Base-by-base conservation (phyloP, 371 early-diverging fungal genomes). In the Saksenaea oblongispora region DNA sequence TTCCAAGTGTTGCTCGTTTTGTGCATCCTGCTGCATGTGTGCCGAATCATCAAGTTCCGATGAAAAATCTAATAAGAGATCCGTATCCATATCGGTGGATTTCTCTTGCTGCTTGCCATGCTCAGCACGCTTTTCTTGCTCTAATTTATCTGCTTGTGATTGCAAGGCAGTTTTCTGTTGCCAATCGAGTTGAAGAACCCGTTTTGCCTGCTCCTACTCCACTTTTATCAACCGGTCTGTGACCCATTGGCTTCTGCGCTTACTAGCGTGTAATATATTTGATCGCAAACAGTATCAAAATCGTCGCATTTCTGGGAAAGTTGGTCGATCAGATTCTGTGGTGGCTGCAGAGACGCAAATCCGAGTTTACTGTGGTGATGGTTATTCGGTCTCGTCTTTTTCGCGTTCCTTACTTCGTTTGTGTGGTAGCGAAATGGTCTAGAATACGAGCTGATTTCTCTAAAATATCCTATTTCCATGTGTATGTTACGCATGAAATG, bases 221-320 rank as follows among this genome's bases (percentile, higher is more conserved):
- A 11, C 17, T 3, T 22, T 8, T n/a, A 18, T 14, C 3, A 8
- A 26, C 18, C 28, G 7, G 24, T 2, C 8, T 57, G 15, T 15
- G 13, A 26, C 7, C 4, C n/a, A 14, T 27, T 36, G 18, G 5
- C 17, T 13, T 24, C 5, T 17, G 7, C 5, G 17, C 53, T 51
- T 75, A 76, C 79, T 51, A 81, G 61, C 8, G 63, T 73, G 59
- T 69, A 78, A 47, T 78, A 75, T 11, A 78, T 71, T 34, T 81
- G 82, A 70, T 81, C 77, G 65, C 82, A 81, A 18, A 78, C 73
- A 0, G 73, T 72, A 60, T 78, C 82, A 59, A 81, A 76, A 58
- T 76, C 70, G 62, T 78, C 76, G 56, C 79, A 78, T 42, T 76
- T 76, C 24, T 76, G 74, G 14, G 71, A 31, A 10, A 81, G 47